Base-by-base conservation (phyloP, 2,329 filamentous ascomycete species). In the Clonostachys rosea region DNA sequence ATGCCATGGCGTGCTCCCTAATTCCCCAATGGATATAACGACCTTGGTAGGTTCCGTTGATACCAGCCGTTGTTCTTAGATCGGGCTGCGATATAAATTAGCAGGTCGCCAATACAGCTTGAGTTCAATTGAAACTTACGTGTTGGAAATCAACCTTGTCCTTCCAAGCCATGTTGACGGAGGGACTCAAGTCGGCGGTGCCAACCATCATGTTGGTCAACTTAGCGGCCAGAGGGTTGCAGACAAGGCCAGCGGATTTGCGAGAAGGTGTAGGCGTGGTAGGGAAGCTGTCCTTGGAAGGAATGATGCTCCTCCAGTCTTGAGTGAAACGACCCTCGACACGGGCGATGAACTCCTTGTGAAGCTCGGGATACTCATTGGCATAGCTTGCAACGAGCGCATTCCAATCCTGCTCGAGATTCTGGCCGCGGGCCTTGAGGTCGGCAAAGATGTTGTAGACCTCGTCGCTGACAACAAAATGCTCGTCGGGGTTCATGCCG, bases 21-120 rank as follows among this genome's bases (percentile, higher is more conserved):
- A 84, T 74, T 37, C 79, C 80, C 58, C 72, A 83, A 59, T 79
- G 79, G 52, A 83, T 75, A 53, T 80, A 82, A 2, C 79, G 71
- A 4, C 79, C 78, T 1, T 66, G 55, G 51, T 75, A 76, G 59
- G 75, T 64, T 40, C 81, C 82, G 51, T 76, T 77, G 54, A 77
- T 72, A 7, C 76, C 75, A 50, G 72, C 75, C 3, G 59, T 52
- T 1, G 68, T 69, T 44, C 53, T 59, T 14, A 69, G 55, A 30
- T 61, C 60, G 11, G 66, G 68, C 58, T 70, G 17, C 6, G 14
- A 39, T n/a, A 30, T 3, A 30, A 30, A 2, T 30, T 30, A 30
- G 24, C 9, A 30, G 9, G 24, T 30, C 20, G 8, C 24, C 24
- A 18, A 30, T 9, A 30, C 9, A 10, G 24, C 24, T 30, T 2